These are phyloP conservation scores for Penicillium sp. DNA, from an alignment of 2,329 filamentous ascomycete genomes.

Conservation along the genomic window DNA sequence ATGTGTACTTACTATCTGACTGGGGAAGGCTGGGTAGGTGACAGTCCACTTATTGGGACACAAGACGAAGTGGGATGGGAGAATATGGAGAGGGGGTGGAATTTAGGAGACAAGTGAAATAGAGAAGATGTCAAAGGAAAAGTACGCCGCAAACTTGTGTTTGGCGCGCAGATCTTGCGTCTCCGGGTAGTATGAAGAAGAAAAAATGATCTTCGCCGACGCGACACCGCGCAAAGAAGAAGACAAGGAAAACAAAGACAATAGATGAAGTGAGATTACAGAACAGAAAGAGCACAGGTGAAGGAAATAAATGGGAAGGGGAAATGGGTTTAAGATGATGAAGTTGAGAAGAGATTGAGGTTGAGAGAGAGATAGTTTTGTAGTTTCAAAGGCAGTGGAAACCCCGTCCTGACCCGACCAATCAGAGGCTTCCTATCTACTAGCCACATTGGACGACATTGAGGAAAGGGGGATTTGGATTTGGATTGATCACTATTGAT, in stretches of 20 bases:
- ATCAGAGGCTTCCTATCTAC: conserved; percentile 8
- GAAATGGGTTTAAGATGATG: conserved; percentile 6
- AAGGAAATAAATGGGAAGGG: conserved; percentile 2
- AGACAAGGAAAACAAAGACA: conserved; percentile 11
- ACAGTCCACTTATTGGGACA: conserved; percentile 7
- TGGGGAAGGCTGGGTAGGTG: conserved; percentile 18
- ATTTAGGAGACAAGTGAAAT: conserved; percentile 1
- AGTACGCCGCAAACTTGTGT: conserved; percentile 4
- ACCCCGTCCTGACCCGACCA: conserved; percentile 6
- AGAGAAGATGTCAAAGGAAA: not conserved
- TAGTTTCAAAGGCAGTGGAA: conserved; percentile 17
- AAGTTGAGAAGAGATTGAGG: conserved; percentile 11
- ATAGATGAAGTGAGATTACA: not conserved
- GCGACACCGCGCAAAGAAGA: conserved; percentile 10
- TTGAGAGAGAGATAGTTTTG: conserved; percentile 27
- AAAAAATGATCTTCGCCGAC: conserved; percentile 12
- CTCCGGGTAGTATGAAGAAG: conserved; percentile 11
- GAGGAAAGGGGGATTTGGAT: conserved; percentile 8
- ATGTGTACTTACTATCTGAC: conserved; percentile 23
- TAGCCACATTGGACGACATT: conserved; percentile 9
- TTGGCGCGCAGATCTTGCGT: conserved; percentile 12
- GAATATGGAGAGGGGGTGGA: not conserved
- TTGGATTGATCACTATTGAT: not conserved
- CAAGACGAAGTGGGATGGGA: conserved; percentile 10
- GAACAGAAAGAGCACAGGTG: conserved; percentile 1